Evolutionary conservation across 163 green algal genomes (phyloP).

Genomic region (Chloroidium sp.): DNA sequence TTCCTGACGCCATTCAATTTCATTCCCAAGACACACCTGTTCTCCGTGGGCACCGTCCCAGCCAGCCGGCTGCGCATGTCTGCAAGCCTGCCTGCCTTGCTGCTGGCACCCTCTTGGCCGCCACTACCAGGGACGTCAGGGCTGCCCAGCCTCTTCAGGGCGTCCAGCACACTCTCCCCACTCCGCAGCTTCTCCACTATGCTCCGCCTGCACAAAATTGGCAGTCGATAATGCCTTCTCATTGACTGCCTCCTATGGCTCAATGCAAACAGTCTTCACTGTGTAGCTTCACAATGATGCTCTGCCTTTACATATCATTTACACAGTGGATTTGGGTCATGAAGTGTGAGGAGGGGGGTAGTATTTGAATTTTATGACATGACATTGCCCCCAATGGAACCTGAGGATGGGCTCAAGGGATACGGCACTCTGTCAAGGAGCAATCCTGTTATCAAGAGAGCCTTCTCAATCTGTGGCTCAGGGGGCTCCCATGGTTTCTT

Average conservation of each 20-base stretch:
- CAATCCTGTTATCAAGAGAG: too few species aligned
- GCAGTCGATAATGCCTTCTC: neutral
- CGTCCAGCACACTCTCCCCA: slow-evolving; percentile 47
- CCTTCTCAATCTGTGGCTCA: too few species aligned
- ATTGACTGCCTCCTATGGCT: neutral
- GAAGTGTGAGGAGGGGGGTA: too few species aligned
- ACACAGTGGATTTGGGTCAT: neutral
- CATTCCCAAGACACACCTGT: neutral
- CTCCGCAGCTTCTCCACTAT: slow-evolving; percentile 42
- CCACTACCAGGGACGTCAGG: neutral
- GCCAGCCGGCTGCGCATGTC: neutral
- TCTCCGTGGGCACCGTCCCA: neutral
- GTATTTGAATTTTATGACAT: too few species aligned
- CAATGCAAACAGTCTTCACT: neutral
- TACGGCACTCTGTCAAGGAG: too few species aligned
- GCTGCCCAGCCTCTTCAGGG: slow-evolving; percentile 36
- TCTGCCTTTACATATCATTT: neutral
- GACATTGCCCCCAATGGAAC: too few species aligned
- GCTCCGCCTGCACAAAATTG: slow-evolving; percentile 21
- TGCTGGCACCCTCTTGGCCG: neutral
- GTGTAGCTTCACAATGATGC: neutral
- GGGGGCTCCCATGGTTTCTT: too few species aligned
- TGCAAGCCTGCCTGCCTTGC: slow-evolving; percentile 1
- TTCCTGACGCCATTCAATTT: too few species aligned
- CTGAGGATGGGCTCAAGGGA: too few species aligned